phyloP scores from a whole-genome alignment of 306 rosid species.

The Cicer judaicum region DNA sequence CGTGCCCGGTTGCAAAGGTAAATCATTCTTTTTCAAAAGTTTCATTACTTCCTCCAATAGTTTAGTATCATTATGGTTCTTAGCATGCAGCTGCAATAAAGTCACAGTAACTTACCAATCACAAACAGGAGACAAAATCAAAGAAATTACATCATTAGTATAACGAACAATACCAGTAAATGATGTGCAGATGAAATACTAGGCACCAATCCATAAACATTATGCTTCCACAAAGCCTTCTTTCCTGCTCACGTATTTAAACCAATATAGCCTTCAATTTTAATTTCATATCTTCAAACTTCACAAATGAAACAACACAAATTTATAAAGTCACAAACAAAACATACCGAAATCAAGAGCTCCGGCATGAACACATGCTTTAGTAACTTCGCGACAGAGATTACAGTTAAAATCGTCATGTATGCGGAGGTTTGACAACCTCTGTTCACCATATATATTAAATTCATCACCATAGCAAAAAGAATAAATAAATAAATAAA shows the following conservation, averaged over 20 bases:
- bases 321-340: slow-evolving; percentile 1
- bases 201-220: slow-evolving; percentile 78
- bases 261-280: slow-evolving; percentile 24
- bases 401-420: slow-evolving; percentile 69
- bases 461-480: slow-evolving; percentile 16
- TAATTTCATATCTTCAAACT: slow-evolving; percentile 14
- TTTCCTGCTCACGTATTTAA: slow-evolving; percentile 61
- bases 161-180: slow-evolving; percentile 69
- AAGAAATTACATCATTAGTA: slow-evolving; percentile 30
- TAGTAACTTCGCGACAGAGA: slow-evolving; percentile 85
- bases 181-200: slow-evolving; percentile 77
- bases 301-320: slow-evolving; percentile 12
- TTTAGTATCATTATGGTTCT: slow-evolving; percentile 65
- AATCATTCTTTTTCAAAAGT: slow-evolving; percentile 71
- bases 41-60: slow-evolving; percentile 79
- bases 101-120: slow-evolving; percentile 39
- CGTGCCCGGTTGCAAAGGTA: slow-evolving; percentile 92
- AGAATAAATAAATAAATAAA: slow-evolving; percentile 7
- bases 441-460: slow-evolving; percentile 60
- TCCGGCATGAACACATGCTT: slow-evolving; percentile 78
- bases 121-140: slow-evolving; percentile 33
- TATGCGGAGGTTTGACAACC: slow-evolving; percentile 88
- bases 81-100: slow-evolving; percentile 66
- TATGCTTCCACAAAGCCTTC: slow-evolving; percentile 89
- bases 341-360: slow-evolving; percentile 79